Evolutionary conservation across 768 basidiomycete genomes (phyloP).

Genomic region (Leucogyrophana mollusca): DNA sequence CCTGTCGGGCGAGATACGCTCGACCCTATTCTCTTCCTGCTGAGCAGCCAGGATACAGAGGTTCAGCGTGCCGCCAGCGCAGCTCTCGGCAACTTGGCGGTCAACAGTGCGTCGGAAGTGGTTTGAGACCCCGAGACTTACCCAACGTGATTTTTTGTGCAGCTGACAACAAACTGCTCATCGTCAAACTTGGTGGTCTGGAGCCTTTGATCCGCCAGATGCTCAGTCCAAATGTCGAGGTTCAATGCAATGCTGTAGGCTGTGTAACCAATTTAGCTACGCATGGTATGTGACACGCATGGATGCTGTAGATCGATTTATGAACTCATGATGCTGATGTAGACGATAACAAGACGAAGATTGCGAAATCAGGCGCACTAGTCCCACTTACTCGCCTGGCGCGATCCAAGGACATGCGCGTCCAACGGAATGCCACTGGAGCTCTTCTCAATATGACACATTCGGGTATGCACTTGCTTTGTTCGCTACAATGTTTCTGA

Average conservation of each 20-base stretch:
- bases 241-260: conserved; percentile 99
- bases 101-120: conserved; percentile 75
- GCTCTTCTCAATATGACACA: conserved; percentile 99
- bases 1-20: conserved; percentile 96
- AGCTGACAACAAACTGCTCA: conserved; percentile 99
- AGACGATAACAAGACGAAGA: conserved; percentile 99
- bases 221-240: conserved; percentile 98
- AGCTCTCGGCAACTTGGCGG: conserved; percentile 94
- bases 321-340: conserved; percentile 7
- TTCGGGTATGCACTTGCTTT: conserved; percentile 63
- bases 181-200: conserved; percentile 95
- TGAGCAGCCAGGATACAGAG: conserved; percentile 97
- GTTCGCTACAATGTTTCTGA: neutral
- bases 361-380: conserved; percentile 98
- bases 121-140: conserved; percentile 13
- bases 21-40: conserved; percentile 95
- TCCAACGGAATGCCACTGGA: conserved; percentile 97
- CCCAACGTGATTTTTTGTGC: conserved; percentile 5
- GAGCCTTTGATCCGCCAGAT: conserved; percentile 99
- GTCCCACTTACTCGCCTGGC: conserved; percentile 95
- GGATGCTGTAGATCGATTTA: conserved; percentile 8
- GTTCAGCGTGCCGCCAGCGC: conserved; percentile 98
- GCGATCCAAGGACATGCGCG: conserved; percentile 98
- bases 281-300: conserved; percentile 67
- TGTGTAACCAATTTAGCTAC: conserved; percentile 99